phyloP scores from a whole-genome alignment of 305 asterid genomes.

The Fraxinus floribunda region DNA sequence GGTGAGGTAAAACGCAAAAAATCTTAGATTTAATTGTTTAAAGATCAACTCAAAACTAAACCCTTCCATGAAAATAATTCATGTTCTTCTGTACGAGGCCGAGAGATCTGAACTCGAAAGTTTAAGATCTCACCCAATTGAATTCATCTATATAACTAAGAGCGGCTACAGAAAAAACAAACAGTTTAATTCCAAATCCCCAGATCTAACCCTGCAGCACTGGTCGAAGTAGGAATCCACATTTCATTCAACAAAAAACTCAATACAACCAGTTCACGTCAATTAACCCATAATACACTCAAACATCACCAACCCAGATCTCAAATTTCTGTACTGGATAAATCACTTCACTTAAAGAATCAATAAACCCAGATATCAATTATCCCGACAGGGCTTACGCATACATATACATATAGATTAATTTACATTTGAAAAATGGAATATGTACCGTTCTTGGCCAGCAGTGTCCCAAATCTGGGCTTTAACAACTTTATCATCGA shows the following conservation, averaged over 20 bases:
- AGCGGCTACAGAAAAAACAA: background rate
- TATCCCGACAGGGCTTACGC: background rate
- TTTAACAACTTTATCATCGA: constrained; percentile 60
- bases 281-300: background rate
- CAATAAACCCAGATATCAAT: background rate
- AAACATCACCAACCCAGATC: background rate
- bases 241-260: background rate
- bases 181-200: background rate
- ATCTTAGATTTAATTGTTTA: background rate
- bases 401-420: background rate
- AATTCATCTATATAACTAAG: background rate
- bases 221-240: background rate
- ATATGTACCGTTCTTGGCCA: constrained; percentile 60
- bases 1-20: background rate
- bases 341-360: background rate
- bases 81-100: background rate
- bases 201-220: background rate
- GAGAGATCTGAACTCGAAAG: background rate
- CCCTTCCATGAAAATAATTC: background rate
- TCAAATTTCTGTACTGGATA: background rate
- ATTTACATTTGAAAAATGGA: background rate
- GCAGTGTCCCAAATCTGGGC: constrained; percentile 83
- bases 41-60: background rate
- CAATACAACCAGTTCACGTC: background rate
- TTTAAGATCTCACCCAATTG: background rate